phyloP scores from a whole-genome alignment of 352 stramenopile genomes.

The Plasmopara muralis region DNA sequence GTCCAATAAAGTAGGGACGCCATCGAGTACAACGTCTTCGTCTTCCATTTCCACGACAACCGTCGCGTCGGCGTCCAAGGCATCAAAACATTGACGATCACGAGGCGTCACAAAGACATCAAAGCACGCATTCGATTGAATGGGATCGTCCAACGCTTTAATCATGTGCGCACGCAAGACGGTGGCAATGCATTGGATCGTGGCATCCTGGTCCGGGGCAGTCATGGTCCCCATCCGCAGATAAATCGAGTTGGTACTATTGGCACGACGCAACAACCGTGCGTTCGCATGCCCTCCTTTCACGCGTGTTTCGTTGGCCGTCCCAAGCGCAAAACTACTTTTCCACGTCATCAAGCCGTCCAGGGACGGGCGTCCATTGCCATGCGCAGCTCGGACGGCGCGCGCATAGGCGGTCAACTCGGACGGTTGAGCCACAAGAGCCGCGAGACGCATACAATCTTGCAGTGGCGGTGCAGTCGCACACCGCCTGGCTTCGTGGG shows the following conservation, averaged over 20 bases:
- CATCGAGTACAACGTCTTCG: conserved; percentile 26
- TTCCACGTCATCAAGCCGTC: conserved; percentile 18
- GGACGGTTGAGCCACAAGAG: conserved; percentile 35
- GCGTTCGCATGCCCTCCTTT: neutral
- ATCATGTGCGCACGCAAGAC: conserved; percentile 95
- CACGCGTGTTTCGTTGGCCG: neutral
- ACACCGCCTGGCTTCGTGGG: neutral
- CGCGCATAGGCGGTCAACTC: conserved; percentile 54
- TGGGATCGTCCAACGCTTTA: conserved; percentile 58
- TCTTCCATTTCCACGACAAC: conserved; percentile 23
- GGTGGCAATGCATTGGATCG: conserved; percentile 93
- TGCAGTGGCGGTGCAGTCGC: conserved; percentile 57
- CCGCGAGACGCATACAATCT: conserved; percentile 53
- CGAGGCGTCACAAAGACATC: conserved; percentile 60
- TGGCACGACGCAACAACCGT: conserved; percentile 81
- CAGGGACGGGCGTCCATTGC: conserved; percentile 16
- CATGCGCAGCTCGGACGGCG: conserved; percentile 20
- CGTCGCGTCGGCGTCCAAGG: conserved; percentile 23
- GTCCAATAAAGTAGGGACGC: conserved; percentile 82
- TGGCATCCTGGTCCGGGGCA: conserved; percentile 93
- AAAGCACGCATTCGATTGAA: conserved; percentile 49
- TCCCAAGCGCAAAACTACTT: conserved; percentile 15
- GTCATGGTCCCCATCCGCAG: conserved; percentile 91
- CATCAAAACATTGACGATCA: conserved; percentile 27
- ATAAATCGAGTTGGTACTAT: conserved; percentile 93